Conservation (phyloP, 1,139 yeast genomes). For the Diutina scorzettiae region DNA sequence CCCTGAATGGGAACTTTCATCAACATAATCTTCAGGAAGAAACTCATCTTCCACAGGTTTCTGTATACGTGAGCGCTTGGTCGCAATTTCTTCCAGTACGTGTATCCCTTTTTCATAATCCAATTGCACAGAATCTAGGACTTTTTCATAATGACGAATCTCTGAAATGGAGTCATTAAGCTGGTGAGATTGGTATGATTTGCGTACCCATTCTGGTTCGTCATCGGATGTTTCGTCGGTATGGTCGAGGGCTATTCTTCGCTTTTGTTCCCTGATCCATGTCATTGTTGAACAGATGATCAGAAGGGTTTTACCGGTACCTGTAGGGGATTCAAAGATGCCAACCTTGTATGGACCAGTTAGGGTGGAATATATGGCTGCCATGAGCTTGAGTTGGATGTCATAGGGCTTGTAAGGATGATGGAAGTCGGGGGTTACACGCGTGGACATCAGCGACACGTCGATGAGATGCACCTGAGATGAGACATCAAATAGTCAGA, state of each 20-base stretch:
- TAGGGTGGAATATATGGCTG: conserved; percentile 53
- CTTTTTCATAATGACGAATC: not conserved
- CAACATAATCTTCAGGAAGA: conserved; percentile 30
- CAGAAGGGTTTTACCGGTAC: conserved; percentile 86
- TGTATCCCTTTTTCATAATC: conserved; percentile 32
- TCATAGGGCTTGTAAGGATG: conserved; percentile 80
- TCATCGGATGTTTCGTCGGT: conserved; percentile 30
- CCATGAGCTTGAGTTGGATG: conserved; percentile 73
- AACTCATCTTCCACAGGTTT: conserved; percentile 15
- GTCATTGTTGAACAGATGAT: conserved; percentile 78
- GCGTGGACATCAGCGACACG: too few relatives aligned
- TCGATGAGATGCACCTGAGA: too few relatives aligned
- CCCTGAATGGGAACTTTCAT: conserved; percentile 14
- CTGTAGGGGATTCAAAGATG: conserved; percentile 88
- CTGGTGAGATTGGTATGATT: conserved; percentile 25
- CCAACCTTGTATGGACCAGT: conserved; percentile 55
- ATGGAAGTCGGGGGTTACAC: too few relatives aligned
- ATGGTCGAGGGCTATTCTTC: conserved; percentile 21
- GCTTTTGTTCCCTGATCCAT: conserved; percentile 63
- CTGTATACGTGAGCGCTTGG: conserved; percentile 6
- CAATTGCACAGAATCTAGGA: conserved; percentile 7
- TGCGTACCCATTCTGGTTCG: conserved; percentile 52
- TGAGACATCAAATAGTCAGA: too few relatives aligned
- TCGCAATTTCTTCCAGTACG: conserved; percentile 10
- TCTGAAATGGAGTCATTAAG: conserved; percentile 16